Evolutionary conservation across 1,284 basidiomycete species (phyloP).

Genomic region (Rhodotorula mucilaginosa): DNA sequence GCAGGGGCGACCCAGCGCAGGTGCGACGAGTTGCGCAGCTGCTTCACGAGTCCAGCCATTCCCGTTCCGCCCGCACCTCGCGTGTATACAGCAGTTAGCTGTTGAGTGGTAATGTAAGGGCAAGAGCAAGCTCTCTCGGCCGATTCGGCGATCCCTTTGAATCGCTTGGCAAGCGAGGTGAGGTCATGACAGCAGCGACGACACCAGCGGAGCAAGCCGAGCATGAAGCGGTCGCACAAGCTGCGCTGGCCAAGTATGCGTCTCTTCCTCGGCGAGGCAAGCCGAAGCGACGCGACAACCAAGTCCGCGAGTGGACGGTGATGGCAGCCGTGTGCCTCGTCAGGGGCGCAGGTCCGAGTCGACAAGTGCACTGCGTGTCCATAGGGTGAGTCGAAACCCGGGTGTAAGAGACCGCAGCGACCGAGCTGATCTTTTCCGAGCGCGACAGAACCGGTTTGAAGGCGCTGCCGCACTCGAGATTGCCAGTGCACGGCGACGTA

Average conservation of each 20-base stretch:
- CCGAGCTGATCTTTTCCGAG: background rate
- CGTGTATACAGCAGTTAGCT: background rate
- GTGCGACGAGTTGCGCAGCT: background rate
- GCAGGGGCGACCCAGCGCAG: constrained; percentile 28
- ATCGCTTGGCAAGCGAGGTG: no score
- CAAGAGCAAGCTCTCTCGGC: background rate
- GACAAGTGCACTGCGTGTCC: constrained; percentile 26
- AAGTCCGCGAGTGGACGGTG: constrained; percentile 51
- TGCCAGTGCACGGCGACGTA: constrained; percentile 71
- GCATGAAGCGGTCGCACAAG: constrained; percentile 2
- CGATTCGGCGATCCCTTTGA: no score
- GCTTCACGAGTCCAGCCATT: background rate
- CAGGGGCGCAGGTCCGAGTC: background rate
- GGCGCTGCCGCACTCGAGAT: constrained; percentile 66
- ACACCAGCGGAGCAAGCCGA: background rate
- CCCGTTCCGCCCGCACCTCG: background rate
- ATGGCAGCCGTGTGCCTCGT: constrained; percentile 45
- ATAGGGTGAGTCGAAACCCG: constrained; percentile 31
- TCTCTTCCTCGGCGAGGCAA: constrained; percentile 48
- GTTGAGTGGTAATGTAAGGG: no score
- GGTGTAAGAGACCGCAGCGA: no score
- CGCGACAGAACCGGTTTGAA: constrained; percentile 72
- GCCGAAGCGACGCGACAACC: constrained; percentile 48
- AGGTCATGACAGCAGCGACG: background rate
- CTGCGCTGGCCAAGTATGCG: constrained; percentile 40